A percentile compares a stretch with the other conserved stretches of the same genome.
Evolutionary conservation across 2,329 filamentous ascomycete species (phyloP).

Genomic region (Colletotrichum graminicola): DNA sequence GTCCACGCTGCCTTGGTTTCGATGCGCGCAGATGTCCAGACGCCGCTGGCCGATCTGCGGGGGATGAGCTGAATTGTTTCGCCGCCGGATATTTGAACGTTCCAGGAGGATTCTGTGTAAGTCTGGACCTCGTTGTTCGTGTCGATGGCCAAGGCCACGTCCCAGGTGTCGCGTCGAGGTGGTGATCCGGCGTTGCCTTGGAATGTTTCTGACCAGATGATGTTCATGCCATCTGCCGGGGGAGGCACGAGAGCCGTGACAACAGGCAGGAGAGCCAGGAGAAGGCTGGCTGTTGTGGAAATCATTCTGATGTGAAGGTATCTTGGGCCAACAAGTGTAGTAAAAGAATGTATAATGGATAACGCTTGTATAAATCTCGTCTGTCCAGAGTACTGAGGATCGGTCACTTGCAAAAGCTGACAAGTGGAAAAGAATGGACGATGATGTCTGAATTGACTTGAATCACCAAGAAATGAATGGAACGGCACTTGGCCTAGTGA

Average conservation of each 20-base stretch:
- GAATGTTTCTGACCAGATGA: constrained; percentile 62
- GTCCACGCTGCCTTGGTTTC: constrained; percentile 63
- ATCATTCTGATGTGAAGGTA: constrained; percentile 12
- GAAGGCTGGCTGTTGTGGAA: not conserved
- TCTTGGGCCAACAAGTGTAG: not conserved
- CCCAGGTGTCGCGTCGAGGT: constrained; percentile 57
- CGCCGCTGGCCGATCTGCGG: constrained; percentile 51
- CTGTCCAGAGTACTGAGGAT: constrained; percentile 3
- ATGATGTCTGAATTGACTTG: constrained; percentile 11
- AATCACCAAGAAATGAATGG: constrained; percentile 36
- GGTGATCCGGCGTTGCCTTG: constrained; percentile 53
- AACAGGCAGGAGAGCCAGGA: constrained; percentile 44
- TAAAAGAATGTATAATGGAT: constrained; percentile 4
- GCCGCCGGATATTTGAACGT: constrained; percentile 64
- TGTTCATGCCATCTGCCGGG: constrained; percentile 54
- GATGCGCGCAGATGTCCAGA: constrained; percentile 68
- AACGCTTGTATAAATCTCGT: not conserved
- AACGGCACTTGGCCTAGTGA: constrained; percentile 35
- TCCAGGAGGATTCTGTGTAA: constrained; percentile 60
- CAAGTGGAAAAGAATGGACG: constrained; percentile 21
- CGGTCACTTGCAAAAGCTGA: not conserved
- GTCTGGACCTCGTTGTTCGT: constrained; percentile 66
- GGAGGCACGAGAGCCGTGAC: constrained; percentile 55
- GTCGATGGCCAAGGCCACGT: constrained; percentile 56
- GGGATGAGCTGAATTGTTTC: constrained; percentile 66